Evolutionary conservation across 306 rosid species (phyloP), one percentile per base, ranked within the genome.

Genomic region (Malus asiatica): DNA sequence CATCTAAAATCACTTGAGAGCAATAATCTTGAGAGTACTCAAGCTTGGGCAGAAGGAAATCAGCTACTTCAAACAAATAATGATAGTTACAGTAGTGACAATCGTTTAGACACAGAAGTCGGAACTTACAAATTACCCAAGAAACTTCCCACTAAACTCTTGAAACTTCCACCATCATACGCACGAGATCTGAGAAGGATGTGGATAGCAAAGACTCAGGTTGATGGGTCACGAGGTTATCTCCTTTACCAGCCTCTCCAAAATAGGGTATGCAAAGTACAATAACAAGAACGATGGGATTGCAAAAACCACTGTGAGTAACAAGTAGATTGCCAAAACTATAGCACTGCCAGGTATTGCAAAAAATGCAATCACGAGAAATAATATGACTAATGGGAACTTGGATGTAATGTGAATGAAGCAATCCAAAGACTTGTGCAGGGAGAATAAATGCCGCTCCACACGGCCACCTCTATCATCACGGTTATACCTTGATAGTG

Each of bases 251-350:
- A 94, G 82, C 88, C 90, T 91, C 80, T 88, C 86, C 82, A 92
- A 69, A 3, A 88, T 87, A 52, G 96, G 97, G 84, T 79, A 85
- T 51, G 93, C 84, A 77, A 89, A 90, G 85, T 92, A 94, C 90
- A 94, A 73, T 46, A 89, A 67, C 70, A 90, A 83, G 76, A 86
- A 78, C 35, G 98, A 90, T 42, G 97, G 98, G 81, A 92, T 85
- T 52, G 98, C 98, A 82, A 94, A 92, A 79, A 92, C 53, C 52
- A 87, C 80, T 20, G 97, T 90, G 71, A 92, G 83, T 65, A 94
- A 76, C 73, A 94, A 82, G 91, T 92, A 94, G 73, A 94, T 74
- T 79, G 84, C 80, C 85, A 91, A 83, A 77, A 91, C 76, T 78
- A 86, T 75, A 73, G 78, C 97, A 86, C 97, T 78, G 68, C 89